Evolutionary conservation across 495 filamentous ascomycete species (phyloP).

Genomic region (Neurospora discreta): DNA sequence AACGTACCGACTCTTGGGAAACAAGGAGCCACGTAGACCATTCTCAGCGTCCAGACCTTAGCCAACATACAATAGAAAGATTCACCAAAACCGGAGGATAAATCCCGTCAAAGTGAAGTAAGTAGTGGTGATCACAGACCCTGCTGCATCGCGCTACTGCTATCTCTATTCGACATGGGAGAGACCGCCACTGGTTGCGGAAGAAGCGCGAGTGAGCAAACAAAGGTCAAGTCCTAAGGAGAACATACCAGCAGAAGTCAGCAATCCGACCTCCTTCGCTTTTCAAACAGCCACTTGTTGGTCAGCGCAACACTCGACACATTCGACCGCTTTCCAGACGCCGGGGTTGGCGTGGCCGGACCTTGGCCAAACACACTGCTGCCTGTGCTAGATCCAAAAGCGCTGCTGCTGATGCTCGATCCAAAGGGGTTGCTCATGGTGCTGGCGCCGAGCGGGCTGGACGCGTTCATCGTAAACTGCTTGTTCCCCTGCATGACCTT

Average conservation of each 20-base stretch:
- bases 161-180: conserved; percentile 8
- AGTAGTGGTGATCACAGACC: background rate
- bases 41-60: background rate
- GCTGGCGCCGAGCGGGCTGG: conserved; percentile 32
- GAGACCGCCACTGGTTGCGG: background rate
- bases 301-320: conserved; percentile 65
- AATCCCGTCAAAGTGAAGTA: background rate
- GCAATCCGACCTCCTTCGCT: conserved; percentile 31
- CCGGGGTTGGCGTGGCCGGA: conserved; percentile 51
- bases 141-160: conserved; percentile 26
- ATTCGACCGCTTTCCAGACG: conserved; percentile 52
- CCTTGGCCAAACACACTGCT: conserved; percentile 20
- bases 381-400: conserved; percentile 9
- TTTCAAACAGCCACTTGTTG: conserved; percentile 90
- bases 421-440: conserved; percentile 7
- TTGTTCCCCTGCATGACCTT: conserved; percentile 50
- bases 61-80: background rate
- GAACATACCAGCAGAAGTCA: conserved; percentile 1
- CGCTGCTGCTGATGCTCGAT: conserved; percentile 10
- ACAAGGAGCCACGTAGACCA: background rate
- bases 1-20: background rate
- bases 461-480: conserved; percentile 35
- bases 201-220: background rate
- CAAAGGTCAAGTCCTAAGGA: background rate
- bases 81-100: background rate